Percentiles rank a stretch among this genome's conserved stretches.
Evolutionary conservation across 495 filamentous ascomycete species (phyloP).

Genomic region (Aspergillus baeticus): DNA sequence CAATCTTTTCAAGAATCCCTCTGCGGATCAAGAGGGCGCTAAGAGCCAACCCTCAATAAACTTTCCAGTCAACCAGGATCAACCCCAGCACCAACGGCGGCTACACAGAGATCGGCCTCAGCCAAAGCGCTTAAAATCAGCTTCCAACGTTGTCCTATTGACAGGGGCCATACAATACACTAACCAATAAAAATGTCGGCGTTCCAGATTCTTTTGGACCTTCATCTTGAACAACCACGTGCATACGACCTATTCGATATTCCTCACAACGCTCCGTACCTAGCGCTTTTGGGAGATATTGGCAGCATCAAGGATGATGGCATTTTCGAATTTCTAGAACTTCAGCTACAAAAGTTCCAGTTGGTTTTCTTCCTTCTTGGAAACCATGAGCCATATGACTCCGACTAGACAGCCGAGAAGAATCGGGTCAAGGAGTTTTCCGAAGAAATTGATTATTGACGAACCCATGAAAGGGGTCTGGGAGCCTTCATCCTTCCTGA

Average conservation of each 20-base stretch:
- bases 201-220: conserved; percentile 57
- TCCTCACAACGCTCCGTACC: conserved; percentile 41
- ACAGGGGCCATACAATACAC: neutral
- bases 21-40: neutral
- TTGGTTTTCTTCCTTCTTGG: conserved; percentile 53
- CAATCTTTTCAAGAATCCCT: neutral
- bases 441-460: conserved; percentile 9
- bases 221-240: conserved; percentile 50
- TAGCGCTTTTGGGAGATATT: conserved; percentile 60
- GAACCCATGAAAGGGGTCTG: conserved; percentile 12
- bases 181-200: conserved; percentile 17
- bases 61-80: neutral
- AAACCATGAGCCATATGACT: conserved; percentile 57
- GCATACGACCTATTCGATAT: conserved; percentile 50
- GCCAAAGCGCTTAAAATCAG: conserved; percentile 6
- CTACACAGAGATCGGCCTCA: conserved; percentile 5
- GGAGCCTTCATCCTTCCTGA: conserved; percentile 50
- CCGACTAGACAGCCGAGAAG: conserved; percentile 34
- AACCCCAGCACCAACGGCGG: conserved; percentile 1
- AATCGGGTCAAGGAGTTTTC: conserved; percentile 23
- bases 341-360: conserved; percentile 44
- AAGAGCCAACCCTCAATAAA: neutral
- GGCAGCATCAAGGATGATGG: conserved; percentile 42
- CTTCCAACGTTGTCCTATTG: neutral
- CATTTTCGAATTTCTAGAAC: conserved; percentile 41